Evolutionary conservation across 2,329 filamentous ascomycete species (phyloP), one percentile per base, ranked within the genome.

Genomic region (Cladorrhinum sp.): DNA sequence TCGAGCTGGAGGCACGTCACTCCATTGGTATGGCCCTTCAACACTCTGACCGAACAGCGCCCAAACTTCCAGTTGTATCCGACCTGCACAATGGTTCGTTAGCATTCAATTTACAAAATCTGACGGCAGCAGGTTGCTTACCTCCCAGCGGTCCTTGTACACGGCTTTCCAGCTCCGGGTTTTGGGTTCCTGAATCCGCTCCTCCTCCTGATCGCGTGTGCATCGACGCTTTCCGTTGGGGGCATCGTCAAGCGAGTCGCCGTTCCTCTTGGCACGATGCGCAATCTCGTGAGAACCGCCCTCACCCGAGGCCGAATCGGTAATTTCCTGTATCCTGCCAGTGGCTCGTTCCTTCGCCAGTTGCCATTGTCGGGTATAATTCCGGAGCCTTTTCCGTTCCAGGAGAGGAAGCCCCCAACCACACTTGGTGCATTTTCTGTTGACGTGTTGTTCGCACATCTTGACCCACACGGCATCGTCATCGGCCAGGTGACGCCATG

Each of bases 21-120:
- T 42, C 94, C 94, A 72, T 97, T 97, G 10, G 85, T 88, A 74
- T 98, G 81, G 1, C 93, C 94, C 67, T 88, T 88, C 74, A 99
- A 92, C 12, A 90, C 86, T 71, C 89, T 92, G 67, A 91, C 89
- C 6, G 88, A 88, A 76, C 89, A 98, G 39, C 94, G 87, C 3
- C 95, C 94, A 65, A 96, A 92, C 73, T 96, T 96, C 95, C 95
- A 99, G 73, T 98, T 98, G 62, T 89, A 95, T 56, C 95, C 94
- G 53, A 99, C 92, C 36, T 42, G 36, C 36, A 42, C 10, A 16
- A 42, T 5, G 14, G 4, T 42, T 28, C 9, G 26, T 28, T 5
- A 28, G 26, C 26, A 28, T 28, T 28, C 4, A 28, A 28, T 5
- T 28, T 28, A 28, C 4, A 28, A 4, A 28, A 5, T 28, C 4